Base-by-base conservation (phyloP, 2,329 filamentous ascomycete genomes). In the Aspergillus sergii region DNA sequence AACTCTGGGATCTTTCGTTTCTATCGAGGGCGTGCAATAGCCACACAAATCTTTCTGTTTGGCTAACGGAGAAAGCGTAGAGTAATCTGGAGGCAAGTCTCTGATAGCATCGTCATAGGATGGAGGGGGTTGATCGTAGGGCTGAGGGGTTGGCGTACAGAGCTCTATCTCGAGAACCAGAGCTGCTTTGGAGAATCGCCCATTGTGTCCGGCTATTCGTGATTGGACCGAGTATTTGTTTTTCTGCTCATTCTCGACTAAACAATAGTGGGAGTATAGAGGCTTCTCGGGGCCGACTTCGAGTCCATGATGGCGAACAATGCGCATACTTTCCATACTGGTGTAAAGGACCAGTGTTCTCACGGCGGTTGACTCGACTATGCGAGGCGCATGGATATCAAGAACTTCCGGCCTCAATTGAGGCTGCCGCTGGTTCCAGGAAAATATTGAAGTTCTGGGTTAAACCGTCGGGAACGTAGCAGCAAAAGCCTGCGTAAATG, bases 1-100 rank as follows among this genome's bases (percentile, higher is more conserved):
- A 8, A 23, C 43, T 11, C 51, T 59, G 14, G 65, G 39, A 43
- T 66, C 66, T 1, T 57, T 57, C 21, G 51, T 48, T 16, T 51
- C 53, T 26, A 45, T 58, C 6, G 57, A 51, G 0, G 66, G 65
- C 8, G 66, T 64, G 8, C 63, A 57, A 8, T 62, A 57, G 26
- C 63, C 23, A 7, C 55, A 32, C 11, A 64, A 46, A 4, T 58
- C 56, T 61, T 69, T 73, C 28, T 64, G 68, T 46, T 71, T 64
- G 16, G 75, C 75, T n/a, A 73, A 59, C 6, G 67, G 68, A 21
- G 73, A 71, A 26, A 72, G 46, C n/a, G 63, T 60, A 48, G 68
- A 66, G 59, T 78, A 78, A 62, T 73, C 73, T 8, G 76, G 76
- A 46, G 76, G 76, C 14, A 76, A 66, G 63, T 79, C 76, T 46